Evolutionary conservation across 768 basidiomycete species (phyloP).

Genomic region (Boletellus ananiceps): DNA sequence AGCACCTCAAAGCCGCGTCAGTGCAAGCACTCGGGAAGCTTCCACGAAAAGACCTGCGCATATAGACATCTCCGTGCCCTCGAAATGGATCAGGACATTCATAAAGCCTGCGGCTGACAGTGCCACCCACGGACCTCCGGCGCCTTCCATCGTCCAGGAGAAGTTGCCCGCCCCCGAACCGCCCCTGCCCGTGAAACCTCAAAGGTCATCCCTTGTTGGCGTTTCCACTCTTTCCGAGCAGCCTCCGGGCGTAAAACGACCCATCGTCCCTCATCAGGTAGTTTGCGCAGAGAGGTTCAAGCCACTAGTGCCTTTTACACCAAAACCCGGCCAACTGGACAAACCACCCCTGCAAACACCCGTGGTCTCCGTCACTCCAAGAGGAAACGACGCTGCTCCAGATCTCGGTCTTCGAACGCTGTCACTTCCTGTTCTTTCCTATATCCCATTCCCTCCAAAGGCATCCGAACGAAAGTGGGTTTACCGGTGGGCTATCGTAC

Average conservation of each 20-base stretch:
- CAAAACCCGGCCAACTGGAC: not conserved
- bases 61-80: slow-evolving; percentile 11
- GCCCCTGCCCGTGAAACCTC: slow-evolving; percentile 1
- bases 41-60: slow-evolving; percentile 19
- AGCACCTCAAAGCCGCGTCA: not conserved
- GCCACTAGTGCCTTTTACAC: slow-evolving; percentile 2
- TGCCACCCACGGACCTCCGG: not conserved
- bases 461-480: slow-evolving; percentile 56
- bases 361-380: not conserved
- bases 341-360: not conserved
- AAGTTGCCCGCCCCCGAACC: not conserved
- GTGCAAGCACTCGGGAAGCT: not conserved
- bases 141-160: not conserved
- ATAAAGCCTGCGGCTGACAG: not conserved
- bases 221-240: not conserved
- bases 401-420: not conserved
- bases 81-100: slow-evolving; percentile 13
- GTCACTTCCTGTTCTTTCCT: slow-evolving; percentile 26
- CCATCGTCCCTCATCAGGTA: not conserved
- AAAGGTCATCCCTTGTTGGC: not conserved
- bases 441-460: slow-evolving; percentile 54
- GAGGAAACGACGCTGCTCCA: not conserved
- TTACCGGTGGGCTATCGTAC: slow-evolving; percentile 46
- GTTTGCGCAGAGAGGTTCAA: slow-evolving; percentile 14
- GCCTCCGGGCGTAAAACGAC: not conserved